A percentile compares a stretch with the other conserved stretches of the same genome.
These are phyloP conservation scores for Backusella australiensis DNA, from an alignment of 192 early-diverging fungal genomes.

Conservation along the genomic window DNA sequence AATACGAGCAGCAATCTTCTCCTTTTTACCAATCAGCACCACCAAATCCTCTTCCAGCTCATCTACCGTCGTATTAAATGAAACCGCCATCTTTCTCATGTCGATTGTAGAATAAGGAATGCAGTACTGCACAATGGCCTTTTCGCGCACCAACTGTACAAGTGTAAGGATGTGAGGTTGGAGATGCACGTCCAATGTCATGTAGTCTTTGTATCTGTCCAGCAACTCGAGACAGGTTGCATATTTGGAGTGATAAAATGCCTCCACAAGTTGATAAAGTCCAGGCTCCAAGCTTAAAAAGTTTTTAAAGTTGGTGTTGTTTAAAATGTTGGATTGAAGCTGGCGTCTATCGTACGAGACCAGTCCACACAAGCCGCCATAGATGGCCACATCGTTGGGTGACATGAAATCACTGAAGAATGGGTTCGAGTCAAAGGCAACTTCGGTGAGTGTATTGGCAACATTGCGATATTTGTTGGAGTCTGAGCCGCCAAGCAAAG, in stretches of 20 bases:
- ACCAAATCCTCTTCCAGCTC: slow-evolving; percentile 70
- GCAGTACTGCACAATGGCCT: slow-evolving; percentile 81
- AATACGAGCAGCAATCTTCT: slow-evolving; percentile 70
- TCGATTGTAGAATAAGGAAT: slow-evolving; percentile 78
- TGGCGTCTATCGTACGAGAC: slow-evolving; percentile 74
- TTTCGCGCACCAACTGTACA: slow-evolving; percentile 69
- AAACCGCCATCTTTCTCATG: slow-evolving; percentile 71
- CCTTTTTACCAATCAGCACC: slow-evolving; percentile 64
- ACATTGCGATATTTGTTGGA: slow-evolving; percentile 61
- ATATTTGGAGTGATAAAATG: slow-evolving; percentile 81
- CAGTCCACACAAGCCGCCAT: slow-evolving; percentile 75
- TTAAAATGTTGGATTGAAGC: slow-evolving; percentile 67
- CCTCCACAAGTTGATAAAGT: slow-evolving; percentile 64
- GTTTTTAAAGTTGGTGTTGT: slow-evolving; percentile 70
- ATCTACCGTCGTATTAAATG: slow-evolving; percentile 61
- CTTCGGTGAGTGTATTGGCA: slow-evolving; percentile 59
- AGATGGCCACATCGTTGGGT: slow-evolving; percentile 80
- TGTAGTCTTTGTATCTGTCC: slow-evolving; percentile 44
- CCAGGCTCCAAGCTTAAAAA: slow-evolving; percentile 85
- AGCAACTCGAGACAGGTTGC: slow-evolving; percentile 62
- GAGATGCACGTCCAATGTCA: slow-evolving; percentile 67
- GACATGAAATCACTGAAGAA: slow-evolving; percentile 50
- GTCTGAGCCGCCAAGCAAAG: slow-evolving; percentile 50
- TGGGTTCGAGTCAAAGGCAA: slow-evolving; percentile 49
- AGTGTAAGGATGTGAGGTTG: slow-evolving; percentile 66